phyloP scores from a whole-genome alignment of 495 filamentous ascomycete species.

The Neurospora sp. region DNA sequence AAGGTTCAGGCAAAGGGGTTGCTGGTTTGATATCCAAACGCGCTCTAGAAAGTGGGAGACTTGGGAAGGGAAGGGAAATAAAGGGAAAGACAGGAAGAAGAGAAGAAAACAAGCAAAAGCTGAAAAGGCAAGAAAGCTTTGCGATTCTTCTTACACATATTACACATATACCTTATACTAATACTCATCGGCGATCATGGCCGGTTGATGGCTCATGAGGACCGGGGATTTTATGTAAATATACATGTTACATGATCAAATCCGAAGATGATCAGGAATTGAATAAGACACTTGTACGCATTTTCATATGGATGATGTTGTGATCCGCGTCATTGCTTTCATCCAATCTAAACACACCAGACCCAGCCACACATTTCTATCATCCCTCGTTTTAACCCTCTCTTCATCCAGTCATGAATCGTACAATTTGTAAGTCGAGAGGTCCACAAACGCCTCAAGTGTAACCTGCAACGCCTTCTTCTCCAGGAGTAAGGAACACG shows the following conservation, averaged over 20 bases:
- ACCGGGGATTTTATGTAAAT: not conserved
- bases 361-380: not conserved
- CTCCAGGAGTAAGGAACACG: not conserved
- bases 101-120: not conserved
- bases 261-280: not conserved
- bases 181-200: not conserved
- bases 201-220: not conserved
- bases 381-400: not conserved
- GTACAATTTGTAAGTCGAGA: not conserved
- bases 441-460: not conserved
- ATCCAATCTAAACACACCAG: not conserved
- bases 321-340: not conserved
- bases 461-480: too few relatives aligned
- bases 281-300: not conserved
- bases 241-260: not conserved
- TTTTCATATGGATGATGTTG: not conserved
- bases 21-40: not conserved
- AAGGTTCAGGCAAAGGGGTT: not conserved
- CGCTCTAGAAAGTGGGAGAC: not conserved
- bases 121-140: not conserved
- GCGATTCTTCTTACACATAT: not conserved
- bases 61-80: not conserved
- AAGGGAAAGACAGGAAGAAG: not conserved
- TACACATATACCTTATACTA: not conserved
- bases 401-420: not conserved